phyloP scores from a whole-genome alignment of 345 rosid genomes.

The Acer negundo region DNA sequence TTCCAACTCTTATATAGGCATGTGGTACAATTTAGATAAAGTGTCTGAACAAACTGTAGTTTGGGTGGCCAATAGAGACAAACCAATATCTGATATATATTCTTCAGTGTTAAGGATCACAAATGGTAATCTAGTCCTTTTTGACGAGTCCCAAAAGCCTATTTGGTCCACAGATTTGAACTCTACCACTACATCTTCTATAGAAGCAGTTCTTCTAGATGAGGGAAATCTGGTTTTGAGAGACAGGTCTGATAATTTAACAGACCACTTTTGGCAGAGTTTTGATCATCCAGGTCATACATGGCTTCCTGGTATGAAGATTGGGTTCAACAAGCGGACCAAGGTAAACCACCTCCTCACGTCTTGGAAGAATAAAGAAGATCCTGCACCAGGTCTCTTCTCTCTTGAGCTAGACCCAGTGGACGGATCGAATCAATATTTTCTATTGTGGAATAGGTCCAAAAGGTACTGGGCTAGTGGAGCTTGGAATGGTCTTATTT shows the following conservation, averaged over 20 bases:
- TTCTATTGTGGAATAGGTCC: slow-evolving; percentile 51
- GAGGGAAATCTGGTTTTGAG: slow-evolving; percentile 45
- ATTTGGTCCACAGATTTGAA: slow-evolving; percentile 10
- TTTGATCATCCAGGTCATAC: slow-evolving; percentile 61
- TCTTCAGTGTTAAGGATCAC: slow-evolving; percentile 23
- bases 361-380: slow-evolving; percentile 57
- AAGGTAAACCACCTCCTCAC: slow-evolving; percentile 38
- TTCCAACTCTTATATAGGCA: slow-evolving; percentile 26
- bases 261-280: slow-evolving; percentile 59
- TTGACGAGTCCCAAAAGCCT: background rate
- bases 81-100: slow-evolving; percentile 13
- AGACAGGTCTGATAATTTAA: slow-evolving; percentile 26
- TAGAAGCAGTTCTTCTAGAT: slow-evolving; percentile 33
- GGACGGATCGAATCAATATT: slow-evolving; percentile 43
- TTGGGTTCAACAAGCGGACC: slow-evolving; percentile 46
- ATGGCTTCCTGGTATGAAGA: slow-evolving; percentile 69
- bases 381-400: slow-evolving; percentile 72
- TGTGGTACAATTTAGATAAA: slow-evolving; percentile 18
- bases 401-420: slow-evolving; percentile 55
- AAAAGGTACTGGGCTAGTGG: slow-evolving; percentile 58
- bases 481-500: slow-evolving; percentile 38
- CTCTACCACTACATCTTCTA: background rate
- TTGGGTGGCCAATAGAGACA: slow-evolving; percentile 36
- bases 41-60: slow-evolving; percentile 9
- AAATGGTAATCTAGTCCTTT: slow-evolving; percentile 24